These are phyloP conservation scores for Hortiboletus flavorubellus DNA, from an alignment of 768 basidiomycete species.

Conservation along the genomic window DNA sequence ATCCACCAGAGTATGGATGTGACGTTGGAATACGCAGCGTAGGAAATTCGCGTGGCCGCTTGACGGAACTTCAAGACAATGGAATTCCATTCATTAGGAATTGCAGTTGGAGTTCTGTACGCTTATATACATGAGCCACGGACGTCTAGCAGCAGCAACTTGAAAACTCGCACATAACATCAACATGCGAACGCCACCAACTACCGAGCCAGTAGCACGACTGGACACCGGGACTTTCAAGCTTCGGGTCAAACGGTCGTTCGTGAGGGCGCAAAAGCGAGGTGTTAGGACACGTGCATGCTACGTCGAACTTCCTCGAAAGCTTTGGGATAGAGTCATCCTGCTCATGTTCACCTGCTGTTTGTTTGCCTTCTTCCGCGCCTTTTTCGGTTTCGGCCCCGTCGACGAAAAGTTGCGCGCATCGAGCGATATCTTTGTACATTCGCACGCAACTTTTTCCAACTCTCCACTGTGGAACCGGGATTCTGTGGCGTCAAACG, in stretches of 20 bases:
- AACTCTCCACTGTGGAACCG: neutral
- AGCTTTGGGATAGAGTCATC: conserved; percentile 22
- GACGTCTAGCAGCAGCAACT: neutral
- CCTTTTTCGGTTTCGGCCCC: conserved; percentile 24
- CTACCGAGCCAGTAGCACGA: neutral
- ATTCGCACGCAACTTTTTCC: neutral
- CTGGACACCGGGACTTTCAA: neutral
- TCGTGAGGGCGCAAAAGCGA: neutral
- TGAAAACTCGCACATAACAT: neutral
- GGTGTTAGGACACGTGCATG: neutral
- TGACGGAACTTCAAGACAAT: neutral
- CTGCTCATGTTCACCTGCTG: conserved; percentile 24
- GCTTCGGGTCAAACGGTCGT: neutral
- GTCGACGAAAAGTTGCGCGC: neutral
- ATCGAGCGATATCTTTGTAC: neutral
- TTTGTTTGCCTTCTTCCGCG: conserved; percentile 24
- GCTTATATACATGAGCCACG: neutral
- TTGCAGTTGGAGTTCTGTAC: neutral
- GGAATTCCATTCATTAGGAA: conserved; percentile 1
- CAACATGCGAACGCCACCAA: conserved; percentile 12
- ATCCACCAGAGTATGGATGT: neutral
- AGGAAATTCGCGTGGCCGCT: neutral
- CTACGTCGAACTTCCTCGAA: conserved; percentile 7
- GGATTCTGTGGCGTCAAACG: neutral
- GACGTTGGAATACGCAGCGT: neutral